These are phyloP conservation scores for Cystofilobasidium capitatum DNA, from an alignment of 768 basidiomycete species.

Conservation along the genomic window DNA sequence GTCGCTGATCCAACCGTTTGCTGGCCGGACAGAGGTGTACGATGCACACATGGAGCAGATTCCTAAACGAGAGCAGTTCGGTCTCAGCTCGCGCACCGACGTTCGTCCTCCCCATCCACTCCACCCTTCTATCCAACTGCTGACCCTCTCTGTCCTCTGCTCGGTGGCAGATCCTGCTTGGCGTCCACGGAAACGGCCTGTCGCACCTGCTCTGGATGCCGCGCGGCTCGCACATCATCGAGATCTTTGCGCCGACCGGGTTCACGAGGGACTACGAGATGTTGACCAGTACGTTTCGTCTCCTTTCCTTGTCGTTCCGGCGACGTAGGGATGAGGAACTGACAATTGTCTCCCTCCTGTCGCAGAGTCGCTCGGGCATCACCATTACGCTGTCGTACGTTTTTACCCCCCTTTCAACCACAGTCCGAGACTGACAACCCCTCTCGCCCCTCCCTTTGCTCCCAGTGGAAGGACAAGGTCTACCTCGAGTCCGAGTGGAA, in stretches of 20 bases:
- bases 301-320: no score
- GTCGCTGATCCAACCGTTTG: no score
- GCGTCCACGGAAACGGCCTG: not conserved
- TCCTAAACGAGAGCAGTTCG: not conserved
- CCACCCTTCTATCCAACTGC: no score
- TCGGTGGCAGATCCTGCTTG: not conserved
- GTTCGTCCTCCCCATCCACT: no score
- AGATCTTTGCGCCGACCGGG: constrained; percentile 1
- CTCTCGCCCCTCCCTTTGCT: not conserved
- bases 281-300: not conserved
- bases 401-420: not conserved
- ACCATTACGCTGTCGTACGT: constrained; percentile 7
- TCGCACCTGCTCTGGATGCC: constrained; percentile 8
- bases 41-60: not conserved
- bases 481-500: not conserved
- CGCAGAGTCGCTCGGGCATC: not conserved
- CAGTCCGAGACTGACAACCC: not conserved
- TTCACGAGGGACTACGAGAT: constrained; percentile 10
- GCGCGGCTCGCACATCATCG: constrained; percentile 5
- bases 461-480: constrained; percentile 1
- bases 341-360: not conserved
- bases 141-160: no score
- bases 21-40: not conserved
- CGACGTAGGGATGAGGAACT: no score
- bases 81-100: not conserved